Conservation (phyloP, 495 filamentous ascomycete species). For the Aspergillus sparsus region DNA sequence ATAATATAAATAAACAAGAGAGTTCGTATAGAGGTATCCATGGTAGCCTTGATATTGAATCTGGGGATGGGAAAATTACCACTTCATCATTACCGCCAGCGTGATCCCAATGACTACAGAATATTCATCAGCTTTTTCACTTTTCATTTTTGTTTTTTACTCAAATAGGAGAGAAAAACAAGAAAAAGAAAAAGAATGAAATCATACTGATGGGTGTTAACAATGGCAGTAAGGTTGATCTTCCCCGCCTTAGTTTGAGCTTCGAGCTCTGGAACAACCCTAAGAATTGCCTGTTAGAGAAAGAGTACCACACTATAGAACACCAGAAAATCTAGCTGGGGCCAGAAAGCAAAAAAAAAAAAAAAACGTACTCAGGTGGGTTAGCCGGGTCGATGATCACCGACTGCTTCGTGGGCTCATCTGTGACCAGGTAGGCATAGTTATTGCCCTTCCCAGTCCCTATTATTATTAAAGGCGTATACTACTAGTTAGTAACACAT, state of each 20-base stretch:
- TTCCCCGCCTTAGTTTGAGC: conserved; percentile 66
- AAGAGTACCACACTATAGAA: background rate
- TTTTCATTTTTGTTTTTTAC: background rate
- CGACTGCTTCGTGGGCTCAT: conserved; percentile 88
- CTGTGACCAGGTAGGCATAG: conserved; percentile 93
- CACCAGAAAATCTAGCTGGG: too few species aligned
- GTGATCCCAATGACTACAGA: conserved; percentile 84
- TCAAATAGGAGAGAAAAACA: background rate
- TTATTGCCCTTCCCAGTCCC: conserved; percentile 91
- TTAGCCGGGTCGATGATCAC: conserved; percentile 95
- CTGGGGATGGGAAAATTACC: conserved; percentile 40
- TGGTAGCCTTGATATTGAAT: too few species aligned
- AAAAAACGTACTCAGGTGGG: conserved; percentile 73
- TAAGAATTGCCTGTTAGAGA: conserved; percentile 34
- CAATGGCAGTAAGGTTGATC: conserved; percentile 83
- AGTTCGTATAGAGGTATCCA: background rate
- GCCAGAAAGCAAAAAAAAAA: background rate
- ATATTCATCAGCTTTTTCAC: background rate
- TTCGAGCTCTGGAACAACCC: conserved; percentile 79
- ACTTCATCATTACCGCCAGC: conserved; percentile 86
- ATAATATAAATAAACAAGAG: too few species aligned
- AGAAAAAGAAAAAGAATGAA: background rate
- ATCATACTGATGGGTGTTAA: conserved; percentile 95
- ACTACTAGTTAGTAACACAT: conserved; percentile 9
- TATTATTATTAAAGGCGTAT: conserved; percentile 34